Percentiles rank a stretch among this genome's conserved stretches.
Conservation (phyloP, 2,329 filamentous ascomycete genomes). For the Aspergillus sp. region DNA sequence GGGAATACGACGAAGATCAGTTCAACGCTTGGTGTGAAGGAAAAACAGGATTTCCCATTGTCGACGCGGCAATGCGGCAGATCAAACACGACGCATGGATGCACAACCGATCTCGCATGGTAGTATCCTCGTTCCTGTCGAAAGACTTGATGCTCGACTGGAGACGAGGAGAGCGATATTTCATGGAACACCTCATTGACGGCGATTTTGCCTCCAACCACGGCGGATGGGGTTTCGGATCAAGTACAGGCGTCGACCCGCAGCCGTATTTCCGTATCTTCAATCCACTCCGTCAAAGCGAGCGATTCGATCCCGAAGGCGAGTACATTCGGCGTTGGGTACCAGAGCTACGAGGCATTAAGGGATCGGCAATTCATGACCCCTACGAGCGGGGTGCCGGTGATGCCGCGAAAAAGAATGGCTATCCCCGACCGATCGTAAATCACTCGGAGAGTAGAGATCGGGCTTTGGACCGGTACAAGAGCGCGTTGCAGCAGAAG, state of each 20-base stretch:
- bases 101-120: constrained; percentile 84
- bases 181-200: constrained; percentile 76
- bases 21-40: constrained; percentile 73
- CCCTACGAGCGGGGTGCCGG: constrained; percentile 66
- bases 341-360: constrained; percentile 62
- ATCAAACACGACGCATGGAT: constrained; percentile 65
- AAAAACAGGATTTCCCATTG: constrained; percentile 73
- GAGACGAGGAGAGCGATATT: constrained; percentile 74
- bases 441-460: constrained; percentile 67
- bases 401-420: constrained; percentile 56
- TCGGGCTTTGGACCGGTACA: constrained; percentile 65
- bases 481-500: constrained; percentile 44
- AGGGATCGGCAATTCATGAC: constrained; percentile 71
- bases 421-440: constrained; percentile 72
- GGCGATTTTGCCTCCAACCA: constrained; percentile 79
- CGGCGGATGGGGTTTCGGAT: constrained; percentile 63
- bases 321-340: constrained; percentile 81
- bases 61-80: constrained; percentile 84
- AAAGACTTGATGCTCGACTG: constrained; percentile 81
- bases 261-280: constrained; percentile 91
- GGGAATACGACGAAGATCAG: constrained; percentile 68
- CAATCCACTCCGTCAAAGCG: constrained; percentile 77
- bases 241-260: constrained; percentile 71
- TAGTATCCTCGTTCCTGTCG: constrained; percentile 72
- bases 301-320: constrained; percentile 76